These are phyloP conservation scores for Centella asiatica DNA, from an alignment of 129 eudicot genomes.

Conservation along the genomic window DNA sequence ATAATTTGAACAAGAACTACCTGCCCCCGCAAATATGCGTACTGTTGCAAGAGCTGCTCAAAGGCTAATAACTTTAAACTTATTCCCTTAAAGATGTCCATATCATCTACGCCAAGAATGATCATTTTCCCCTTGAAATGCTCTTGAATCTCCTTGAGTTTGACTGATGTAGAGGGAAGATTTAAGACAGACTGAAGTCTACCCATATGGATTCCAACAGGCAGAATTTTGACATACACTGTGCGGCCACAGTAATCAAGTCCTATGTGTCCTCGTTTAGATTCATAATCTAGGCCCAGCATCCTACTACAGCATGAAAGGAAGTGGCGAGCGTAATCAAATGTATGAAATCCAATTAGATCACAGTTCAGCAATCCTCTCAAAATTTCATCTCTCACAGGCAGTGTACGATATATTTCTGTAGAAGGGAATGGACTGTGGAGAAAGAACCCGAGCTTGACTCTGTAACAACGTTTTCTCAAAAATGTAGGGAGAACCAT, in stretches of 20 bases:
- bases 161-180: constrained; percentile 49
- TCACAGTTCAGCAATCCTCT: constrained; percentile 77
- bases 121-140: constrained; percentile 54
- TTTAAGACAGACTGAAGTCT: constrained; percentile 54
- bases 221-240: constrained; percentile 68
- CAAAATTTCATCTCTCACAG: constrained; percentile 68
- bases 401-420: constrained; percentile 71
- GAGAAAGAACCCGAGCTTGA: constrained; percentile 73
- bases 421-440: constrained; percentile 93
- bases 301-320: constrained; percentile 84
- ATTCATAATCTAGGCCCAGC: constrained; percentile 76
- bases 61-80: constrained; percentile 72
- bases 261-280: constrained; percentile 78
- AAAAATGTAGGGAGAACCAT: constrained; percentile 80
- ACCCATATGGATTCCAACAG: constrained; percentile 81
- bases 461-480: constrained; percentile 56
- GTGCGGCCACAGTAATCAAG: constrained; percentile 87
- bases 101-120: constrained; percentile 84
- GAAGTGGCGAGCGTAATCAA: constrained; percentile 83
- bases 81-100: constrained; percentile 85
- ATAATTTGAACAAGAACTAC: constrained; percentile 71
- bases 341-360: constrained; percentile 79
- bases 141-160: constrained; percentile 55
- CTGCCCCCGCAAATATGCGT: constrained; percentile 32
- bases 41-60: constrained; percentile 50